Percentiles rank a stretch among this genome's conserved stretches.
phyloP scores from a whole-genome alignment of 2,329 filamentous ascomycete genomes.

The Diplodia corticola region DNA sequence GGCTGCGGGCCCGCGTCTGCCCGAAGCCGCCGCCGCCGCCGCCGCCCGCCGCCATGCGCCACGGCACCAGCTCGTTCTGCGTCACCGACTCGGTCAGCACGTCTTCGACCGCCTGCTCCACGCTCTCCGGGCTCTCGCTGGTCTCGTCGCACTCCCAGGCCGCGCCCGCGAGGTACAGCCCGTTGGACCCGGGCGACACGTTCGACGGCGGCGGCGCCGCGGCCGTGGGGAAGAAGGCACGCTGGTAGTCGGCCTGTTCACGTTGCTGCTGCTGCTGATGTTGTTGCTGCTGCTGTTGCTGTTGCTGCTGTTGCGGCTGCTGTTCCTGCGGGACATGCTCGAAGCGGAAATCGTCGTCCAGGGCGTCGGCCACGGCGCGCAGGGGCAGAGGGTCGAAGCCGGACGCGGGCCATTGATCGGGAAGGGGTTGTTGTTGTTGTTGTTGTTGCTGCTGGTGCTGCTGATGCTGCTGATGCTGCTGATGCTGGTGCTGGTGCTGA shows the following conservation, averaged over 20 bases:
- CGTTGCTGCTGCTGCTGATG: neutral
- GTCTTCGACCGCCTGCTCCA: slow-evolving; percentile 18
- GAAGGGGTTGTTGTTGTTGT: neutral
- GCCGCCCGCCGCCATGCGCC: neutral
- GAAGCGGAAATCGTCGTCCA: slow-evolving; percentile 13
- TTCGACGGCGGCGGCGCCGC: no score
- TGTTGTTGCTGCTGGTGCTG: no score
- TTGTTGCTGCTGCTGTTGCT: neutral
- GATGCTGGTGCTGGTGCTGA: no score
- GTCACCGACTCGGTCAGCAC: slow-evolving; percentile 5
- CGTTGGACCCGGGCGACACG: neutral
- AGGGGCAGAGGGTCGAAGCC: slow-evolving; percentile 2
- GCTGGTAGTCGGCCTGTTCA: slow-evolving; percentile 11
- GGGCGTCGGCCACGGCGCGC: neutral
- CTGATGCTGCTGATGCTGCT: no score
- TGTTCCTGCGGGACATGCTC: neutral
- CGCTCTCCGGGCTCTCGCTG: slow-evolving; percentile 26
- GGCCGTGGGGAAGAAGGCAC: neutral
- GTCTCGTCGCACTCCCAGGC: slow-evolving; percentile 26
- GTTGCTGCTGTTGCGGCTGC: neutral
- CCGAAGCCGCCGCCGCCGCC: no score
- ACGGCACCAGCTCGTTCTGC: slow-evolving; percentile 23
- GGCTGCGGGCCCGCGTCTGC: neutral
- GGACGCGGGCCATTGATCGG: slow-evolving; percentile 1
- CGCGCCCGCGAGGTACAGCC: neutral